These are phyloP conservation scores for Azolla pinnata DNA, from an alignment of 75 land plant species.

Conservation along the genomic window DNA sequence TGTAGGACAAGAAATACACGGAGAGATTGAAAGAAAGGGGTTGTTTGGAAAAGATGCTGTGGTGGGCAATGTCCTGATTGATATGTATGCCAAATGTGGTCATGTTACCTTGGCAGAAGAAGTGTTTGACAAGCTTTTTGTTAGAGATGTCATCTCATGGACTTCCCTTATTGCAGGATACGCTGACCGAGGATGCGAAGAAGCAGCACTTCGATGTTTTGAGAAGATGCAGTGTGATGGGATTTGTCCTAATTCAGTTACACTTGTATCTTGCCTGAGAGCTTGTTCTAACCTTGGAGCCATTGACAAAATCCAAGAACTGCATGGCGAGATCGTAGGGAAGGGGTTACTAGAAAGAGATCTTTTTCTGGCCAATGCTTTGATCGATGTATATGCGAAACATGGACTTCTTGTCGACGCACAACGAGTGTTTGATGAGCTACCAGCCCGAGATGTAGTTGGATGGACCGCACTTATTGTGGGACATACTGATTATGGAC, in stretches of 20 bases:
- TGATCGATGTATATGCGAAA: background rate
- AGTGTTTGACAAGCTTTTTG: no score
- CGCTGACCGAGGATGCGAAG: no score
- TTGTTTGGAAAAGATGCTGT: no score
- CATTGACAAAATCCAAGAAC: background rate
- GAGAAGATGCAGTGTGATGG: background rate
- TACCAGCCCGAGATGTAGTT: conserved; percentile 5
- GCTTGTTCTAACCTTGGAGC: background rate
- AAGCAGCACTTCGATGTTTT: no score
- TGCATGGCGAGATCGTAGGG: background rate
- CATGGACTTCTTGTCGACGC: background rate
- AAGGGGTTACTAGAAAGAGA: background rate
- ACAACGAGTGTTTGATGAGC: conserved; percentile 3
- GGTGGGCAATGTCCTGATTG: no score
- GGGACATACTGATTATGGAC: background rate
- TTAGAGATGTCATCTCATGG: no score
- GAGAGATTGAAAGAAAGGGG: no score
- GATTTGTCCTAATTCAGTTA: background rate
- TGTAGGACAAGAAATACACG: no score
- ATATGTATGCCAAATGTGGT: no score
- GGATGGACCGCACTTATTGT: conserved; percentile 19
- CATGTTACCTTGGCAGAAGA: no score
- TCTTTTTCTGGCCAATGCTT: background rate
- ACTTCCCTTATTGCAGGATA: no score
- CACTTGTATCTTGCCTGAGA: background rate